Percentiles rank a stretch among this genome's conserved stretches.
Conservation (phyloP, 768 basidiomycete genomes). For the Suillus decipiens region DNA sequence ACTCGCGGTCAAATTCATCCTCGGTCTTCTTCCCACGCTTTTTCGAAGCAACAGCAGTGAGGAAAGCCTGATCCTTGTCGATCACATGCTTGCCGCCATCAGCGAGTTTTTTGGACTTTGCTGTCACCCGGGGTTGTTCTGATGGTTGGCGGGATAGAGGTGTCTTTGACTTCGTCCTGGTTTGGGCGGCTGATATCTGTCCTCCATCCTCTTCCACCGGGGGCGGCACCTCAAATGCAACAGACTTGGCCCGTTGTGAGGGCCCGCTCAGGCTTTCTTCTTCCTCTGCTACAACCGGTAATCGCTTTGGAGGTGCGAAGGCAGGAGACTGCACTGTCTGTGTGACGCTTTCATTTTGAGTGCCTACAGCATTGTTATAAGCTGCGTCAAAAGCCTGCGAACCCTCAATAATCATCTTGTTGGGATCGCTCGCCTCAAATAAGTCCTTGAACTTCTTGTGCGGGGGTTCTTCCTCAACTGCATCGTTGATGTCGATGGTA, state of each 20-base stretch:
- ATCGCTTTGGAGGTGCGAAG: constrained; percentile 15
- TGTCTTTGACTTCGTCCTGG: constrained; percentile 1
- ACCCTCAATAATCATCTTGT: constrained; percentile 35
- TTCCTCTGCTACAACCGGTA: constrained; percentile 52
- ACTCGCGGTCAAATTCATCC: constrained; percentile 76
- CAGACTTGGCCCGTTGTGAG: constrained; percentile 7
- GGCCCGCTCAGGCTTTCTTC: constrained; percentile 46
- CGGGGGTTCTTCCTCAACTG: constrained; percentile 46
- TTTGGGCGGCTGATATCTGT: not conserved
- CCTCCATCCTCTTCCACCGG: not conserved
- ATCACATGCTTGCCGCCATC: constrained; percentile 12
- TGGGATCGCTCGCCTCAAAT: constrained; percentile 66
- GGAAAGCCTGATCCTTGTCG: constrained; percentile 68
- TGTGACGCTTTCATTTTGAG: constrained; percentile 27
- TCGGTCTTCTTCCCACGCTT: constrained; percentile 69
- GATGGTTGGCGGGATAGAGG: not conserved
- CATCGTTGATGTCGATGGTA: constrained; percentile 22
- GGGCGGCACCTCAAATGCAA: not conserved
- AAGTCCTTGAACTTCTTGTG: constrained; percentile 71
- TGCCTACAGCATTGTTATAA: constrained; percentile 15
- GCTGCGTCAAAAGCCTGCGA: constrained; percentile 16
- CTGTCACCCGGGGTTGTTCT: constrained; percentile 2
- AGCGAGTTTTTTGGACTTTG: constrained; percentile 17
- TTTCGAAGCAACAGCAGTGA: constrained; percentile 72
- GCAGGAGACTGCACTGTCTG: constrained; percentile 22